A percentile compares a stretch with the other conserved stretches of the same genome.
Conservation (phyloP, 2,329 filamentous ascomycete species). For the Onygenales sp. region DNA sequence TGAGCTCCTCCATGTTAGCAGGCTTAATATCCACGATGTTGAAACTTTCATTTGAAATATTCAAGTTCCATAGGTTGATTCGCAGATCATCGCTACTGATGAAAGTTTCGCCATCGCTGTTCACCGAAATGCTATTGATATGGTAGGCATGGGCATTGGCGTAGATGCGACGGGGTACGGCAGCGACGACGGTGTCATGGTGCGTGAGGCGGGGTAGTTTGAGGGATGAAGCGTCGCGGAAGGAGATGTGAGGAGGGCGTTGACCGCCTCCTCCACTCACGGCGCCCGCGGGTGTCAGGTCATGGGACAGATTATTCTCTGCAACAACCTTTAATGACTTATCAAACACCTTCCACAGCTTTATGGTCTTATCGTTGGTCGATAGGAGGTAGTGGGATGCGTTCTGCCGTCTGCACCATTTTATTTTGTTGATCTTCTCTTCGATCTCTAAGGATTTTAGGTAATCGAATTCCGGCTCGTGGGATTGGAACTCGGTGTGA, state of each 20-base stretch:
- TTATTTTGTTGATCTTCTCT: slow-evolving; percentile 99
- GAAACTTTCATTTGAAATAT: slow-evolving; percentile 99
- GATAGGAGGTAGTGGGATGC: slow-evolving; percentile 96
- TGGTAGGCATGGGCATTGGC: slow-evolving; percentile 98
- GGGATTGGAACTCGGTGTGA: slow-evolving; percentile 98
- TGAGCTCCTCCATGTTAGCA: slow-evolving; percentile 98
- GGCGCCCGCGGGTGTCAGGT: slow-evolving; percentile 67
- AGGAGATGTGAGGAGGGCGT: slow-evolving; percentile 61
- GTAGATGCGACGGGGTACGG: slow-evolving; percentile 90
- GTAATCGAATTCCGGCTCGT: slow-evolving; percentile 99
- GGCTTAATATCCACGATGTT: slow-evolving; percentile 99
- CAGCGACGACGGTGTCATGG: slow-evolving; percentile 95
- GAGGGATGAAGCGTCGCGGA: slow-evolving; percentile 71
- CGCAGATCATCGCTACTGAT: slow-evolving; percentile 97
- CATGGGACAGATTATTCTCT: slow-evolving; percentile 95
- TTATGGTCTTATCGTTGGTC: slow-evolving; percentile 99
- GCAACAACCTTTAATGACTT: slow-evolving; percentile 98
- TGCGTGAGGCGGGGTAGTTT: slow-evolving; percentile 95
- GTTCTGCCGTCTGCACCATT: slow-evolving; percentile 98
- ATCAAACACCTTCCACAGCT: slow-evolving; percentile 99
- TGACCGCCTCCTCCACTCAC: slow-evolving; percentile 70
- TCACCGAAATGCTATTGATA: slow-evolving; percentile 99
- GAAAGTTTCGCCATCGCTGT: slow-evolving; percentile 98
- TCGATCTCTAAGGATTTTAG: slow-evolving; percentile 98
- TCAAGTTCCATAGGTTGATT: slow-evolving; percentile 98